Base-by-base conservation (phyloP, 352 stramenopile species). In the Albugo candida region DNA sequence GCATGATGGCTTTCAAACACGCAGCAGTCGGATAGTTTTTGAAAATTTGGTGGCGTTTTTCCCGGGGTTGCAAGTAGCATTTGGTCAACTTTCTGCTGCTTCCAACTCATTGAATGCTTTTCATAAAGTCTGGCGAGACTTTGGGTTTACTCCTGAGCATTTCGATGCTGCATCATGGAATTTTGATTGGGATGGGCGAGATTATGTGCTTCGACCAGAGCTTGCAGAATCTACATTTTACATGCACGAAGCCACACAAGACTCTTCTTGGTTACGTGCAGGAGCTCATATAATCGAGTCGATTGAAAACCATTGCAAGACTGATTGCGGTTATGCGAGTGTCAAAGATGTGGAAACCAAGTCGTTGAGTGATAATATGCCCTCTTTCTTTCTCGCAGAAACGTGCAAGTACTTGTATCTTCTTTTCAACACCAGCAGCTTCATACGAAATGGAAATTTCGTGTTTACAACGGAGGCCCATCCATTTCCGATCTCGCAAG, bases 361-460 rank as follows among this genome's bases (percentile, higher is more conserved):
- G 60, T 50, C 72, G 67, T 74, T 97, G 41, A 70, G 95, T 14
- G 83, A 99, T 54, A 81, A 94, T 54, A 99, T 99, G 96, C 93
- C 94, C 40, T 97, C 83, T 5, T 99, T 97, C 57, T 98, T 99
- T 57, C 70, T 99, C 0, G 96, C 85, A 11, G 96, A 99, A 66
- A 99, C 95, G 12, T 82, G 95, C 60, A 99, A 99, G 63, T 99
- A 99, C 63, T 67, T 99, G 2, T 98, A 97, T 63, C 54, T 99
- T 43, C 83, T 97, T 4, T 99, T 86, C 46, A 80, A 85, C 55
- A 79, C 64, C 38, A 84, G 85, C 18, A 92, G 97, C 45, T 87
- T 94, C 49, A 63, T 97, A 21, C 70, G 80, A 31, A 53, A 83
- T 11, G 64, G 79, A 17, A 73, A 85, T 34, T 97, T 94, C 65